phyloP scores from a whole-genome alignment of 2,329 filamentous ascomycete genomes.

The Fusarium nelsonii region DNA sequence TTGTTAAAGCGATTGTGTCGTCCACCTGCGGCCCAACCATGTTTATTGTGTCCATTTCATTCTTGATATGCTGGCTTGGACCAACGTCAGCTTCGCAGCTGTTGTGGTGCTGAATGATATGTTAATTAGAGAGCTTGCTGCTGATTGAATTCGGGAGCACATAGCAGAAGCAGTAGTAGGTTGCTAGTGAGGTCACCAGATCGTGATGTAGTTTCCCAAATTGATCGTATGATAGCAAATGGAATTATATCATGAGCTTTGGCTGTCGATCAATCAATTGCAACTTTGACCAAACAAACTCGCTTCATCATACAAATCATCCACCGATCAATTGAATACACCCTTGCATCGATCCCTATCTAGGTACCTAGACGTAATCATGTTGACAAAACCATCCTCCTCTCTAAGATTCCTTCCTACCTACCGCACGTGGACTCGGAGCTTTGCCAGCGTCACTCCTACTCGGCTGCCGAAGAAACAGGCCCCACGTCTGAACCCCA shows the following conservation, averaged over 20 bases:
- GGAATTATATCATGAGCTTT: slow-evolving; percentile 2
- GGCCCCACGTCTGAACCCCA: slow-evolving; percentile 45
- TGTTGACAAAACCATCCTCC: slow-evolving; percentile 27
- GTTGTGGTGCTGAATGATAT: background rate
- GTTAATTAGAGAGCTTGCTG: background rate
- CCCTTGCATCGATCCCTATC: background rate
- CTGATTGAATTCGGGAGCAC: background rate
- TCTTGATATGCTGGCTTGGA: background rate
- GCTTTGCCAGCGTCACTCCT: slow-evolving; percentile 41
- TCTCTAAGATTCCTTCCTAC: slow-evolving; percentile 17
- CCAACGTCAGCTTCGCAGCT: background rate
- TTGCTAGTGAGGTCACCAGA: slow-evolving; percentile 14
- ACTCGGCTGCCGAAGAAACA: slow-evolving; percentile 42
- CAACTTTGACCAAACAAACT: slow-evolving; percentile 11
- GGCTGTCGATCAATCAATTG: background rate
- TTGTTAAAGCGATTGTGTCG: slow-evolving; percentile 20
- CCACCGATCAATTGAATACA: background rate
- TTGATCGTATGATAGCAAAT: slow-evolving; percentile 30
- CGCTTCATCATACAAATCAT: background rate
- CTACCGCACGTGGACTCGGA: slow-evolving; percentile 44
- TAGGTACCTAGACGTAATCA: background rate
- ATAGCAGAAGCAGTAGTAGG: background rate
- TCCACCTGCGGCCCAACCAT: background rate
- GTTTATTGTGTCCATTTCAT: background rate
- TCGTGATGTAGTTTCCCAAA: slow-evolving; percentile 6